These are phyloP conservation scores for Ogataea pilisensis DNA, from an alignment of 805 yeast species.

Conservation along the genomic window DNA sequence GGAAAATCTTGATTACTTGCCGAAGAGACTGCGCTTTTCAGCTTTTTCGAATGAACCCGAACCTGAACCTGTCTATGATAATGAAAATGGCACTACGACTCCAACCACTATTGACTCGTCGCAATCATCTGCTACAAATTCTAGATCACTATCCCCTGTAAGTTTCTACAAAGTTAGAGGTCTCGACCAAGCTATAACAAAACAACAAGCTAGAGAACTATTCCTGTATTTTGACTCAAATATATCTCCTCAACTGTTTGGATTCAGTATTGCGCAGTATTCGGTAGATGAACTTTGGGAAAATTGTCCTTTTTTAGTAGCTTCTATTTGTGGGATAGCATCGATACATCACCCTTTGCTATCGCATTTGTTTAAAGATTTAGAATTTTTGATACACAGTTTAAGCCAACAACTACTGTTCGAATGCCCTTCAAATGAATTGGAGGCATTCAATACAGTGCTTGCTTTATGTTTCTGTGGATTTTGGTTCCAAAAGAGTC, in stretches of 20 bases:
- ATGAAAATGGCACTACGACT: neutral
- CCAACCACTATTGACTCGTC: neutral
- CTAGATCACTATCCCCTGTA: neutral
- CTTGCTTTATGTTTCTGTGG: conserved; percentile 62
- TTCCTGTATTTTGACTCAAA: conserved; percentile 49
- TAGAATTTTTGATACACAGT: conserved; percentile 29
- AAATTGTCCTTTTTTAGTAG: conserved; percentile 52
- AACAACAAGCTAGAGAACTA: conserved; percentile 39
- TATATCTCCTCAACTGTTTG: conserved; percentile 62
- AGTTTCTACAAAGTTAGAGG: neutral
- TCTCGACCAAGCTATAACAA: conserved; percentile 18
- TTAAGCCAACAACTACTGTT: conserved; percentile 29
- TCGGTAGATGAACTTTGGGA: conserved; percentile 49
- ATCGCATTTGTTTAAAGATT: conserved; percentile 19
- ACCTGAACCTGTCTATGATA: too few species aligned
- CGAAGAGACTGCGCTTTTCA: neutral
- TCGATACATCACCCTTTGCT: conserved; percentile 53
- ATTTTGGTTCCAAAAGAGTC: conserved; percentile 63
- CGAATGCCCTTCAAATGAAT: conserved; percentile 37
- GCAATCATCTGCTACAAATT: neutral
- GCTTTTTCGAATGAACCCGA: too few species aligned
- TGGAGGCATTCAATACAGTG: conserved; percentile 55
- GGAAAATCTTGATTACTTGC: neutral
- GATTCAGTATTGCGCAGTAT: conserved; percentile 52
- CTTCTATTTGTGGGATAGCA: conserved; percentile 58